A percentile compares a stretch with the other conserved stretches of the same genome.
Evolutionary conservation across 495 filamentous ascomycete genomes (phyloP).

Genomic region (Recurvomyces mirabilis): DNA sequence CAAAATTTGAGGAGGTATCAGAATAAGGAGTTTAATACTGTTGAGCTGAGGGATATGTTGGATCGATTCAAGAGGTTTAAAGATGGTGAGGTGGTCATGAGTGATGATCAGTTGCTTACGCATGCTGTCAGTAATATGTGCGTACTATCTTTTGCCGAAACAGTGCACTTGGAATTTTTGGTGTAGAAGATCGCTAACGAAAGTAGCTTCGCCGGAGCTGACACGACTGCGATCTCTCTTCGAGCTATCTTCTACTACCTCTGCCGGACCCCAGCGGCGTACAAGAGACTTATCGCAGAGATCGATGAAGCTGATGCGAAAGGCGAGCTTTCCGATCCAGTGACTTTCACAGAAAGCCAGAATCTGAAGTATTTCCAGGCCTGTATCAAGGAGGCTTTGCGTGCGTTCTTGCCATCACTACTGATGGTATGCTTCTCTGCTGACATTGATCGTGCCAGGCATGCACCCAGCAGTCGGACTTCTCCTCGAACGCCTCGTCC

Average conservation of each 20-base stretch:
- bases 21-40: conserved; percentile 7
- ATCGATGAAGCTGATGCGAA: conserved; percentile 40
- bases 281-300: conserved; percentile 39
- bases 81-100: conserved; percentile 13
- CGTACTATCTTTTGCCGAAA: no score
- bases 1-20: conserved; percentile 9
- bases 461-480: conserved; percentile 21
- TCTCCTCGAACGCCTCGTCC: conserved; percentile 29
- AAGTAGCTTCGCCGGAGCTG: conserved; percentile 36
- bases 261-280: conserved; percentile 39
- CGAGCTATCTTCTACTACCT: conserved; percentile 55
- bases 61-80: conserved; percentile 8
- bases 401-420: conserved; percentile 13
- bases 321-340: conserved; percentile 33
- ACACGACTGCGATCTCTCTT: conserved; percentile 54
- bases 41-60: conserved; percentile 10
- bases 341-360: conserved; percentile 13
- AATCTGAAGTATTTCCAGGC: conserved; percentile 24
- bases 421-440: background rate
- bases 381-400: conserved; percentile 23
- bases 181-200: background rate
- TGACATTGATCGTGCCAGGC: conserved; percentile 12
- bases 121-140: conserved; percentile 9
- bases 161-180: no score
- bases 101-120: conserved; percentile 7